Evolutionary conservation across 768 basidiomycete genomes (phyloP).

Genomic region (Trametes meyenii): DNA sequence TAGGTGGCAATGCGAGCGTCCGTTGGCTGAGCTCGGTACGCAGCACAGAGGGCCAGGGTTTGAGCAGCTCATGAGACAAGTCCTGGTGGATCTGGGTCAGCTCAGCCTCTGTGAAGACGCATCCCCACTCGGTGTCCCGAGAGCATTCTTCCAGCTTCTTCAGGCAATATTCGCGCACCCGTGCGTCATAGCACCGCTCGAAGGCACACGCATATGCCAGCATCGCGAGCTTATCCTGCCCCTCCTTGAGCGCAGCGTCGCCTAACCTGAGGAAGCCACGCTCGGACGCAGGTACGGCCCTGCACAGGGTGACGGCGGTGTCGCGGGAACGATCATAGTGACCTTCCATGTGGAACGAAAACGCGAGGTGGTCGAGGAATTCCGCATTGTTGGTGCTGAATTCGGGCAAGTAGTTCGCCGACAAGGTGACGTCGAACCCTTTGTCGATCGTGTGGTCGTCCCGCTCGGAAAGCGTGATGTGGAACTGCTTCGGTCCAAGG

Average conservation of each 20-base stretch:
- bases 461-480: conserved; percentile 49
- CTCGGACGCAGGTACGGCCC: conserved; percentile 38
- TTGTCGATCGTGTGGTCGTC: conserved; percentile 52
- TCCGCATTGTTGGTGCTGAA: conserved; percentile 31
- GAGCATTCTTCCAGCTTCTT: conserved; percentile 50
- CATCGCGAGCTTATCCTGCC: conserved; percentile 53
- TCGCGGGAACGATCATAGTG: conserved; percentile 39
- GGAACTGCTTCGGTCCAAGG: conserved; percentile 56
- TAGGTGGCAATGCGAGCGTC: conserved; percentile 34
- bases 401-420: conserved; percentile 35
- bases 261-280: conserved; percentile 55
- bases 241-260: conserved; percentile 43
- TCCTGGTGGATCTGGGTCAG: conserved; percentile 40
- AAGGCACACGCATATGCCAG: conserved; percentile 54
- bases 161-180: conserved; percentile 45
- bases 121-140: conserved; percentile 55
- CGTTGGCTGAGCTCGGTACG: conserved; percentile 39
- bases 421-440: conserved; percentile 48
- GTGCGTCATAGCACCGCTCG: conserved; percentile 41
- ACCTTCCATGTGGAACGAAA: conserved; percentile 45
- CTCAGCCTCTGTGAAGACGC: conserved; percentile 47
- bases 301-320: conserved; percentile 39
- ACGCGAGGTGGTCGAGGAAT: conserved; percentile 50
- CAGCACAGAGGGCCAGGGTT: conserved; percentile 45
- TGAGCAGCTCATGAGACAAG: conserved; percentile 37